Conservation (phyloP, 2,329 filamentous ascomycete species). For the Aspergillus chevalieri region DNA sequence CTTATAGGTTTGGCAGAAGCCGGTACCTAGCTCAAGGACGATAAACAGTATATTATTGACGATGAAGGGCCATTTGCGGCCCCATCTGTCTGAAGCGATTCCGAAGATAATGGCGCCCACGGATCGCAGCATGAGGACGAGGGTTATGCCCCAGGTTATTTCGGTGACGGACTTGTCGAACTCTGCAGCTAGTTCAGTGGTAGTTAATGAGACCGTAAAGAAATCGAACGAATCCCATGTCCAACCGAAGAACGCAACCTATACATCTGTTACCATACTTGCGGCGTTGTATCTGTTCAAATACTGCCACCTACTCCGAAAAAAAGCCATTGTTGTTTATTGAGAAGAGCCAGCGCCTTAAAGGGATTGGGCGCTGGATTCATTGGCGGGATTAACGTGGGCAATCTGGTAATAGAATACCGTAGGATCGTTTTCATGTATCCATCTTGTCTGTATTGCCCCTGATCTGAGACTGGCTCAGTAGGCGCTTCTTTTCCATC, state of each 20-base stretch:
- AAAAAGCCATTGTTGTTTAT: conserved; percentile 54
- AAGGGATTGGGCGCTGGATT: conserved; percentile 50
- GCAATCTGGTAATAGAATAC: conserved; percentile 50
- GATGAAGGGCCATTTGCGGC: conserved; percentile 55
- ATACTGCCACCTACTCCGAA: conserved; percentile 34
- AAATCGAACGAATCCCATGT: conserved; percentile 56
- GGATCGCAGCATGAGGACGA: conserved; percentile 56
- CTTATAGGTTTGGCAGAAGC: conserved; percentile 53
- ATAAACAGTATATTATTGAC: conserved; percentile 58
- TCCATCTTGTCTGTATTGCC: conserved; percentile 8
- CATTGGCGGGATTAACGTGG: conserved; percentile 53
- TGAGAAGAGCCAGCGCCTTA: conserved; percentile 46
- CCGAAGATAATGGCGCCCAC: conserved; percentile 56
- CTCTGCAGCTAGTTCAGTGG: conserved; percentile 46
- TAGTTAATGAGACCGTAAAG: conserved; percentile 56
- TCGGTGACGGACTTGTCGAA: conserved; percentile 52
- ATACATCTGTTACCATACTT: neutral
- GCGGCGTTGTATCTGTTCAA: conserved; percentile 5
- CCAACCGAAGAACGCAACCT: conserved; percentile 45
- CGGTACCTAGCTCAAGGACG: conserved; percentile 54
- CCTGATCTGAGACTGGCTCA: neutral
- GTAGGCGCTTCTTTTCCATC: neutral
- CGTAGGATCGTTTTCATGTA: conserved; percentile 30
- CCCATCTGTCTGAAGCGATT: conserved; percentile 46
- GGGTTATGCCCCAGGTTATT: conserved; percentile 55